Base-by-base conservation (phyloP, 1,284 basidiomycete genomes). In the Peniophora sp. region DNA sequence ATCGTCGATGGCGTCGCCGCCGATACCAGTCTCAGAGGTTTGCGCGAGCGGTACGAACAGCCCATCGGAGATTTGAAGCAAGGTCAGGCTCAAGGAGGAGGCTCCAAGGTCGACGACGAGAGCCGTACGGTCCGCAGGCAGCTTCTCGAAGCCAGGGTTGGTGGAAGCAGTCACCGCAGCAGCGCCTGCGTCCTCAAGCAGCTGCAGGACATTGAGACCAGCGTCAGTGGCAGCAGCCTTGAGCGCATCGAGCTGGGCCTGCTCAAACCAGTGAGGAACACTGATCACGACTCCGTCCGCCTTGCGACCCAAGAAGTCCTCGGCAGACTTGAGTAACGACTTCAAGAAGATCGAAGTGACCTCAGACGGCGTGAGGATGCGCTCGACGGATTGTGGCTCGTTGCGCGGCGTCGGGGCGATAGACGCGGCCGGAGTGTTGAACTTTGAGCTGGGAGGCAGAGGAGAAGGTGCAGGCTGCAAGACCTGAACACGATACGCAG, bases 251-350 rank as follows among this genome's bases (percentile, higher is more conserved):
- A 79, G 79, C 69, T 94, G 91, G 5, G 67, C 67, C 14, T 79
- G 72, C 36, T 80, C 77, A 68, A 92, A 96, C 72, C 78, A 88
- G 0, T 81, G 69, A 9, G 95, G 93, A 10, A 91, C 79, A 52
- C 84, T 84, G 61, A 99, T 79, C 54, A 98, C 94, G 22, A 90
- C 89, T 50, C 90, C 91, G 50, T 83, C 74, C 43, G 92, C 76
- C 27, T 82, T 80, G 59, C 83, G 85, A 6, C 96, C 96, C 22
- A 99, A 78, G 71, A 97, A 99, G 66, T 96, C 94, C 63, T 88
- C 81, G 8, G 96, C 97, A 35, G 92, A 95, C 58, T 86, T 73
- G 58, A 94, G 74, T 34, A 99, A 83, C 3, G 88, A 91, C 55
- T 77, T 74, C 47, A 99, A 77, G 79, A 96, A 98, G 58, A 94